Conservation (phyloP, 495 filamentous ascomycete genomes). For the Trichodelitschia bisporula region DNA sequence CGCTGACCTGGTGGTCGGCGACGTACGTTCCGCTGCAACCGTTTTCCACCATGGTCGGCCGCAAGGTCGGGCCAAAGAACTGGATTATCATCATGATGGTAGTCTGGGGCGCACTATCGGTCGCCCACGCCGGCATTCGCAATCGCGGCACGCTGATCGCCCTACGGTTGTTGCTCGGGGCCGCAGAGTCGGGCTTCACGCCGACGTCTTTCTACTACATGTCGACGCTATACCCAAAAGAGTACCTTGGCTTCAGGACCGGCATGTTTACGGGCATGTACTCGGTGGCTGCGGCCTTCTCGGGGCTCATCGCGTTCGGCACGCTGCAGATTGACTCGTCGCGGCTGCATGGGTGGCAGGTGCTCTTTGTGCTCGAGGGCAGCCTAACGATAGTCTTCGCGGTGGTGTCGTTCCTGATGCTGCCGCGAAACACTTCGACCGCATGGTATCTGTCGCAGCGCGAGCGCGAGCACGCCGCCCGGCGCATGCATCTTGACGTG, state of each 20-base stretch:
- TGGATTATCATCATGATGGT: conserved; percentile 4
- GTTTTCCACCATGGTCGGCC: conserved; percentile 2
- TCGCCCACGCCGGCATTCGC: conserved; percentile 3
- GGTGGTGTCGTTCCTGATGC: conserved; percentile 1
- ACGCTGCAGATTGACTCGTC: conserved; percentile 4
- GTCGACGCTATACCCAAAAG: conserved; percentile 5
- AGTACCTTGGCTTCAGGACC: conserved; percentile 3
- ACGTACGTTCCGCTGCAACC: conserved; percentile 4
- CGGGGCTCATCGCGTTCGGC: conserved; percentile 6
- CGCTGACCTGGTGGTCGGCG: too few relatives aligned
- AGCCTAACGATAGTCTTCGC: conserved; percentile 2
- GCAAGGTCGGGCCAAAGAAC: conserved; percentile 3
- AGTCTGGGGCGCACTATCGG: conserved; percentile 3
- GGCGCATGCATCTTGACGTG: conserved; percentile 3
- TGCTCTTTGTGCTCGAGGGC: conserved; percentile 4
- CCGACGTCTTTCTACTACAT: conserved; percentile 6
- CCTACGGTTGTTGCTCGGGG: conserved; percentile 4
- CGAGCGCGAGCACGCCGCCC: conserved; percentile 2
- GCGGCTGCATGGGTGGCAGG: conserved; percentile 5
- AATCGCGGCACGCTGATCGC: conserved; percentile 4
- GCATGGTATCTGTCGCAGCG: conserved; percentile 4
- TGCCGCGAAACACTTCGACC: conserved; percentile 1
- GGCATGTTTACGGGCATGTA: conserved; percentile 5
- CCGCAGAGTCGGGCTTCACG: conserved; percentile 5
- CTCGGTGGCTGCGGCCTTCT: conserved; percentile 6